Percentiles rank a stretch among this genome's conserved stretches.
Evolutionary conservation across 2,329 filamentous ascomycete genomes (phyloP).

Genomic region (Pyricularia sp.): DNA sequence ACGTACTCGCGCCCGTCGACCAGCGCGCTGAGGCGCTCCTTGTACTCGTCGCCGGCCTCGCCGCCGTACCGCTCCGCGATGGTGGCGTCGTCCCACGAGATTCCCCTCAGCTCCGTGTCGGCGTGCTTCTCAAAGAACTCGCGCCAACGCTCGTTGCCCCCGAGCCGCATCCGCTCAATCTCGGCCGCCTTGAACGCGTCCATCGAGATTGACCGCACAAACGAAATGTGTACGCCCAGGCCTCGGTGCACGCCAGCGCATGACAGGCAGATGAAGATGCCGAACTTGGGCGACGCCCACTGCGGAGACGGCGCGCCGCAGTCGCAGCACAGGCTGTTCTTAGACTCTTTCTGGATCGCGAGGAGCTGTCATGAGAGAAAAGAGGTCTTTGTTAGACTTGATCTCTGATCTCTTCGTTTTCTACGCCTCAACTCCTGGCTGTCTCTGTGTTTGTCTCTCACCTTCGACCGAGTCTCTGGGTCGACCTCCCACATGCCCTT

Average conservation of each 20-base stretch:
- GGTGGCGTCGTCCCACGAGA: constrained; percentile 76
- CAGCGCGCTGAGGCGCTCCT: constrained; percentile 78
- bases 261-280: constrained; percentile 95
- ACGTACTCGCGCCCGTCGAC: constrained; percentile 85
- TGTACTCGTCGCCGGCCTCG: constrained; percentile 90
- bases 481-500: constrained; percentile 98
- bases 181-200: constrained; percentile 93
- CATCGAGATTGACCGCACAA: constrained; percentile 96
- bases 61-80: constrained; percentile 87
- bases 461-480: constrained; percentile 93
- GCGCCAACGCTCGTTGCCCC: constrained; percentile 83
- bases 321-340: constrained; percentile 88
- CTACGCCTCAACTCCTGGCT: not conserved
- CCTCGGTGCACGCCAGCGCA: constrained; percentile 93
- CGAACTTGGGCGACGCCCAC: constrained; percentile 97
- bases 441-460: constrained; percentile 26
- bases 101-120: constrained; percentile 55
- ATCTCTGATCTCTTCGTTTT: not conserved
- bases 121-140: constrained; percentile 73
- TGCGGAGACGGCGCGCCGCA: constrained; percentile 93
- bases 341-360: constrained; percentile 80
- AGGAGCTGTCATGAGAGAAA: constrained; percentile 53
- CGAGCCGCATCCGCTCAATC: constrained; percentile 86
- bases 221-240: constrained; percentile 95
- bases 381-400: not conserved